Evolutionary conservation across 768 basidiomycete genomes (phyloP), one percentile per base, ranked within the genome.

Genomic region (Chalciporus chontae): DNA sequence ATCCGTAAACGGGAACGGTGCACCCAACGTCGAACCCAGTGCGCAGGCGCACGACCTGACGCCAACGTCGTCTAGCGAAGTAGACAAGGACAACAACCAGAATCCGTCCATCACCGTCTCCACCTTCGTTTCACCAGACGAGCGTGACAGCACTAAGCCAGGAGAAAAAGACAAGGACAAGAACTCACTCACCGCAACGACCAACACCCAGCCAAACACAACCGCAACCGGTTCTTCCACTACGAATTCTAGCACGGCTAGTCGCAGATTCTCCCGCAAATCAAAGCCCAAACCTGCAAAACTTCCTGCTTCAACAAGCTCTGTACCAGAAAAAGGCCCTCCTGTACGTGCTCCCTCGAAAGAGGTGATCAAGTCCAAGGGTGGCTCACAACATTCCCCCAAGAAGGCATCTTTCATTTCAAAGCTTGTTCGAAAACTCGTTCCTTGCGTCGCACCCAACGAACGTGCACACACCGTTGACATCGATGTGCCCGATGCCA

Each of bases 391-490:
- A 50, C 60, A 45, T 61, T 65, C 67, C 47, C 51, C 62, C 62
- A 56, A 69, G 55, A 77, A 77, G 70, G 71, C 75, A 45, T 80
- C 83, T 19, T 76, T 87, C 57, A 66, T 85, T 51, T 76, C 79
- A 45, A 80, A 75, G 63, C 69, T 88, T 50, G 62, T 87, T 45
- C 78, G 73, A 54, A 74, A 77, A 52, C 74, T 88, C 46, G 74
- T 87, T 43, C 87, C 86, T 29, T 89, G 87, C 52, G 69, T 85
- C 41, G 73, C 77, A n/a, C 73, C 80, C 18, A 78, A 75, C 17
- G 61, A 70, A 36, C 69, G 69, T 51, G 58, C 75, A n/a, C 78
- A 80, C 49, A 60, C 65, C 41, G 53, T 76, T 43, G 77, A 81
- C 37, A 60, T 73, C 48, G 74, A 74, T 56, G 43, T 65, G 29